Evolutionary conservation across 169 alveolate genomes (phyloP).

Genomic region (Toxoplasma gondii): DNA sequence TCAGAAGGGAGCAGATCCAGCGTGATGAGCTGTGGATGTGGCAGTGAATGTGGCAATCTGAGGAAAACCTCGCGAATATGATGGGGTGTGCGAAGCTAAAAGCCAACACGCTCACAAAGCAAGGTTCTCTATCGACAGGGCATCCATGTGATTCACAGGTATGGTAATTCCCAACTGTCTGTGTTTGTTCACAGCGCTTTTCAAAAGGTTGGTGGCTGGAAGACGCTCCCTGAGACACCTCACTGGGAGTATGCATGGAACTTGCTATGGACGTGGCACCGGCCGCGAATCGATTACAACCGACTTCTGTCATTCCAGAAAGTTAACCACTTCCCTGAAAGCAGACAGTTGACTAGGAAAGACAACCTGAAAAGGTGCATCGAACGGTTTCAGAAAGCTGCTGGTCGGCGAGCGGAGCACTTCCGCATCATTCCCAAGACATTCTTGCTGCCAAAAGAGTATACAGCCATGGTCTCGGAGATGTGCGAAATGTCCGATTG

Average conservation of each 20-base stretch:
- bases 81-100: too few relatives aligned
- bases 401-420: constrained; percentile 72
- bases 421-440: constrained; percentile 73
- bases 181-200: constrained; percentile 66
- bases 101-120: too few relatives aligned
- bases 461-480: constrained; percentile 77
- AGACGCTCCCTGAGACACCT: constrained; percentile 82
- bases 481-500: constrained; percentile 74
- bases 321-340: constrained; percentile 83
- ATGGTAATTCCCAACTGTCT: too few relatives aligned
- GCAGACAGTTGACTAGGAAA: constrained; percentile 79
- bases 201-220: constrained; percentile 77
- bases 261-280: constrained; percentile 86
- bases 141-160: too few relatives aligned
- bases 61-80: too few relatives aligned
- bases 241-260: constrained; percentile 80
- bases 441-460: constrained; percentile 84
- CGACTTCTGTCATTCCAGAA: constrained; percentile 80
- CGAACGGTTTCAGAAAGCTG: constrained; percentile 75
- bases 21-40: too few relatives aligned
- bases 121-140: too few relatives aligned
- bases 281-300: constrained; percentile 80
- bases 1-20: too few relatives aligned
- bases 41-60: too few relatives aligned
- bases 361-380: constrained; percentile 81